Percentiles rank a stretch among this genome's conserved stretches.
These are phyloP conservation scores for Aureobasidium lini DNA, from an alignment of 2,329 filamentous ascomycete genomes.

Conservation along the genomic window DNA sequence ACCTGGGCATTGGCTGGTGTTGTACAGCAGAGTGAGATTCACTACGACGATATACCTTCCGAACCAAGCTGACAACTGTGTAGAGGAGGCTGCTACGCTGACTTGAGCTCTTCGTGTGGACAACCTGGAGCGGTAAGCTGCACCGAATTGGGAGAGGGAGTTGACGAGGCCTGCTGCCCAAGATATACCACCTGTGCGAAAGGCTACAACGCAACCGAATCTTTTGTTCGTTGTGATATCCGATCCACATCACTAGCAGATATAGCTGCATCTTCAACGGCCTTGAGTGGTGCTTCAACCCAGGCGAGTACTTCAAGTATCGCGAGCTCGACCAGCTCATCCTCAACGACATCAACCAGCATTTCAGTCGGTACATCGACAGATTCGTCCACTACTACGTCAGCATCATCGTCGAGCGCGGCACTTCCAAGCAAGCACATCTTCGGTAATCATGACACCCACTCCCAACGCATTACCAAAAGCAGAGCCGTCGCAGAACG, in stretches of 20 bases:
- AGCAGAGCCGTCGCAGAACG: neutral
- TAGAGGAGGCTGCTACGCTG: conserved; percentile 15
- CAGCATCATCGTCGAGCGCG: neutral
- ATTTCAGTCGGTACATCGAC: neutral
- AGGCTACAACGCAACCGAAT: conserved; percentile 4
- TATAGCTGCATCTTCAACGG: neutral
- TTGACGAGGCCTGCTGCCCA: conserved; percentile 15
- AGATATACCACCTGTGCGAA: conserved; percentile 14
- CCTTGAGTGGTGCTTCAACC: neutral
- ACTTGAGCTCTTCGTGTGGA: conserved; percentile 11
- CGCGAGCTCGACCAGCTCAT: neutral
- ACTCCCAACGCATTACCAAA: neutral
- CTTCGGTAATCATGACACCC: neutral
- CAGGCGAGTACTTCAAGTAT: neutral
- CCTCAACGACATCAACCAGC: neutral
- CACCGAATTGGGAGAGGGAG: conserved; percentile 7
- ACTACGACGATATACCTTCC: too few species aligned
- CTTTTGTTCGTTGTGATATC: conserved; percentile 10
- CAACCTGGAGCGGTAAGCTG: conserved; percentile 15
- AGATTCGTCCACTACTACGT: neutral
- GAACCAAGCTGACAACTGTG: neutral
- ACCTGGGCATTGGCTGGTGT: conserved; percentile 14
- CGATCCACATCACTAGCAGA: neutral
- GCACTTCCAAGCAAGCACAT: neutral
- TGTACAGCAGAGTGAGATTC: conserved; percentile 9